Evolutionary conservation across 352 stramenopile species (phyloP).

Genomic region (Phytophthora tentaculata): DNA sequence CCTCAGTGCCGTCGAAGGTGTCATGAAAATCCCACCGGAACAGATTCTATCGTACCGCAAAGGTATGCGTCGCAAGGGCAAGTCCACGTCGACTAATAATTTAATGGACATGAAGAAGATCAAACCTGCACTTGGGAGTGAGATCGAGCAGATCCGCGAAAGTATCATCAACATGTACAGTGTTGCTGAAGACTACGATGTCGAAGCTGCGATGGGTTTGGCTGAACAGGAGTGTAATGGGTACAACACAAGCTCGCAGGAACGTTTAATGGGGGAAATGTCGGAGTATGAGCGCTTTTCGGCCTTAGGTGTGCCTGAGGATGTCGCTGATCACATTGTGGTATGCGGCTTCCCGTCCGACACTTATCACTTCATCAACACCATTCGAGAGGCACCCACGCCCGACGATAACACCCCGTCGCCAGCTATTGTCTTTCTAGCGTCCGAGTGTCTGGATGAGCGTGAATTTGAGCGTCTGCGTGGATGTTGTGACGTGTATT

Average conservation of each 20-base stretch:
- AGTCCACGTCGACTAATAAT: slow-evolving; percentile 39
- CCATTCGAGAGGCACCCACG: slow-evolving; percentile 62
- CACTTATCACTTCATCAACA: slow-evolving; percentile 75
- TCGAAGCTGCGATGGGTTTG: slow-evolving; percentile 32
- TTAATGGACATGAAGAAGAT: slow-evolving; percentile 53
- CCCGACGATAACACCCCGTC: slow-evolving; percentile 47
- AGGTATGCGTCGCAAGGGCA: slow-evolving; percentile 66
- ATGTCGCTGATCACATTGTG: slow-evolving; percentile 64
- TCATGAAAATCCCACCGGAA: slow-evolving; percentile 70
- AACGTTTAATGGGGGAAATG: slow-evolving; percentile 21
- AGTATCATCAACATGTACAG: slow-evolving; percentile 65
- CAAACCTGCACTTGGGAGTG: slow-evolving; percentile 61
- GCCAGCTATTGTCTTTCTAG: slow-evolving; percentile 64
- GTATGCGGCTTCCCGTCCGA: slow-evolving; percentile 73
- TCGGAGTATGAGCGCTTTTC: slow-evolving; percentile 69
- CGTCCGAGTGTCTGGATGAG: slow-evolving; percentile 54
- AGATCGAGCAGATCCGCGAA: slow-evolving; percentile 66
- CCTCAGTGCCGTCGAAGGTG: slow-evolving; percentile 55
- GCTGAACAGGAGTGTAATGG: slow-evolving; percentile 9
- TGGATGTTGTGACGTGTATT: slow-evolving; percentile 67
- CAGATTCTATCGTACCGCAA: slow-evolving; percentile 83
- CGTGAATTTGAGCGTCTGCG: slow-evolving; percentile 61
- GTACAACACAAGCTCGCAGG: slow-evolving; percentile 5
- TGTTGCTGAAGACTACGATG: slow-evolving; percentile 36
- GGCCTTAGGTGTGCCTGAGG: slow-evolving; percentile 41